These are phyloP conservation scores for Cyanidioschyzon merolae DNA, from an alignment of 23 red algal species.

Conservation along the genomic window DNA sequence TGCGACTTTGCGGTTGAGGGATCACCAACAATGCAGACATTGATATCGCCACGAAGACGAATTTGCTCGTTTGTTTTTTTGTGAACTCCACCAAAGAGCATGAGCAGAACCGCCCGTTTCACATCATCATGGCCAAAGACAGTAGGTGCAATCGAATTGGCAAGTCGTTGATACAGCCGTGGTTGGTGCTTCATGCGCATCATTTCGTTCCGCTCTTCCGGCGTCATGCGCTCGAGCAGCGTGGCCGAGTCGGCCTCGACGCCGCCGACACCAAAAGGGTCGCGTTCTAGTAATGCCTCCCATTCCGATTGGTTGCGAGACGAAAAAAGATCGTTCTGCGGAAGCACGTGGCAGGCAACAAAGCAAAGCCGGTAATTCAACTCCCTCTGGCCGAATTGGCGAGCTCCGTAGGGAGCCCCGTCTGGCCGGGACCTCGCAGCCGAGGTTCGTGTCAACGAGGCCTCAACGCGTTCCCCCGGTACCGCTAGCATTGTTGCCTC, in stretches of 20 bases:
- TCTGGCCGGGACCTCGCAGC: slow-evolving; percentile 30
- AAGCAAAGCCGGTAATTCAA: slow-evolving; percentile 88
- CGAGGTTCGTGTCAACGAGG: slow-evolving; percentile 24
- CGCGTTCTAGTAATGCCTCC: slow-evolving; percentile 25
- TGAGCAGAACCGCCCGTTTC: slow-evolving; percentile 86
- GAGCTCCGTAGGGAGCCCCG: slow-evolving; percentile 60
- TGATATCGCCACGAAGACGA: slow-evolving; percentile 84
- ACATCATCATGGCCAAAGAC: slow-evolving; percentile 95
- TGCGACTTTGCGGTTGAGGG: slow-evolving; percentile 86
- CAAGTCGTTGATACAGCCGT: slow-evolving; percentile 69
- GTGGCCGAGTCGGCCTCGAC: slow-evolving; percentile 42
- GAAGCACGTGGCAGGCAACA: slow-evolving; percentile 69
- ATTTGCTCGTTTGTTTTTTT: slow-evolving; percentile 84
- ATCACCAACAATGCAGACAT: slow-evolving; percentile 95
- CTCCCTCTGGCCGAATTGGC: slow-evolving; percentile 87
- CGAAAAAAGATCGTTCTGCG: slow-evolving; percentile 20
- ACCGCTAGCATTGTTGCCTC: slow-evolving; percentile 70
- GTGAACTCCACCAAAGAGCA: slow-evolving; percentile 99
- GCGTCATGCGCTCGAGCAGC: slow-evolving; percentile 59
- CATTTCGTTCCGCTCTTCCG: slow-evolving; percentile 82
- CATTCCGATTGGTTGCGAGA: slow-evolving; percentile 26
- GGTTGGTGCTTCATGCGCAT: slow-evolving; percentile 47
- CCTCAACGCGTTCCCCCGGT: slow-evolving; percentile 76
- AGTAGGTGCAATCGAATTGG: slow-evolving; percentile 58
- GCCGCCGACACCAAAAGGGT: slow-evolving; percentile 23